Base-by-base conservation (phyloP, 2,329 filamentous ascomycete genomes). In the Trichoderma koningiopsis region DNA sequence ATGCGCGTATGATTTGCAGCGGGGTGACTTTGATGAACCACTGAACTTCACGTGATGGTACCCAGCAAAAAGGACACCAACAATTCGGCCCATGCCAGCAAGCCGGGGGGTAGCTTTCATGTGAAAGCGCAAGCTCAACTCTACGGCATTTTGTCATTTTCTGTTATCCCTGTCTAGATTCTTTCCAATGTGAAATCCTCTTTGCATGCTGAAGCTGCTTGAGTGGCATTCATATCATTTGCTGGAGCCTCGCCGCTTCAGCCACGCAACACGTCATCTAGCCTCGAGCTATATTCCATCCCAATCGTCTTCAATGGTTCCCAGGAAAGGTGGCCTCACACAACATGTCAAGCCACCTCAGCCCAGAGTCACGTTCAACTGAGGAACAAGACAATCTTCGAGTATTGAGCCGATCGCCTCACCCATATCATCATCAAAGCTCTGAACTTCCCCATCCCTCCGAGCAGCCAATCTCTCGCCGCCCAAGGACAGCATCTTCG, bases 361-460 rank as follows among this genome's bases (percentile, higher is more conserved):
- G 76, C 72, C 79, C 79, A 69, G 77, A 78, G 73, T 73, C 77
- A 72, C 72, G 77, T 61, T 72, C 73, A 72, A 71, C 75, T 74
- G 77, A 79, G 43, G 79, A 82, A 69, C 60, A 79, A 59, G 78
- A 81, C 60, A 74, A 72, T 62, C 74, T 88, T 74, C 83, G 85
- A 75, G 78, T 82, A 58, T 82, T 86, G 71, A 86, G 85, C 66
- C 87, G 90, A 73, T 89, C 89, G 55, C 89, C 90, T 58, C 88
- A 92, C 77, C 90, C 90, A 1, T 92, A 92, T 74, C 87, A 88
- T 75, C 87, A 85, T 74, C 87, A 86, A 69, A 84, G 82, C 70
- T 82, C 80, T 72, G 87, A 68, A 37, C 66, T 89, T 14, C 83
- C 84, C 27, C 83, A 88, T 70, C 79, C 85, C 60, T 81, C 84